Percentiles rank a stretch among this genome's conserved stretches.
Conservation (phyloP, 2,329 filamentous ascomycete species). For the Thelonectria blattea region DNA sequence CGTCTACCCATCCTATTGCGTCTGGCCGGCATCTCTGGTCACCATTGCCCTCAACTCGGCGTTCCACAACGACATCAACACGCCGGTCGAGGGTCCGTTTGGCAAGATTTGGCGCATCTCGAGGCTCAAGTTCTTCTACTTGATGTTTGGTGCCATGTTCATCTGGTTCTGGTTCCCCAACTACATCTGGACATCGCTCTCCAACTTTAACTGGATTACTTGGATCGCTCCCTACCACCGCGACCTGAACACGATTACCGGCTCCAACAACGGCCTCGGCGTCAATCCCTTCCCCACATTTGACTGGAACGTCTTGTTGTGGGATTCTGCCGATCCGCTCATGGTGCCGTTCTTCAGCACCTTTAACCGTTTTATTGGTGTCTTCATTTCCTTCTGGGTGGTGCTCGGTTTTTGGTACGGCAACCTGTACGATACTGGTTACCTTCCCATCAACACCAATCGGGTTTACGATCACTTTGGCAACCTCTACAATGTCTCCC, state of each 20-base stretch:
- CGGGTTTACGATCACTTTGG: constrained; percentile 57
- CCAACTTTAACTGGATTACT: constrained; percentile 61
- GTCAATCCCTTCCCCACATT: constrained; percentile 55
- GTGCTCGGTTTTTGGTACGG: constrained; percentile 64
- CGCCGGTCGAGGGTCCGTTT: constrained; percentile 50
- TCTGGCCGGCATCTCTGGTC: constrained; percentile 63
- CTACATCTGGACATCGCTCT: constrained; percentile 59
- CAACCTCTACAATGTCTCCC: constrained; percentile 53
- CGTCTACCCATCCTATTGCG: constrained; percentile 60
- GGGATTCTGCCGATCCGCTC: constrained; percentile 51
- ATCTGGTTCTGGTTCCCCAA: constrained; percentile 65
- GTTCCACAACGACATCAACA: constrained; percentile 55
- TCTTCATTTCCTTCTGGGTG: constrained; percentile 60
- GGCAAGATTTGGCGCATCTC: constrained; percentile 53
- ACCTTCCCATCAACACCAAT: constrained; percentile 60
- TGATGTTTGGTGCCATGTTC: constrained; percentile 59
- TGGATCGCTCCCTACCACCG: constrained; percentile 59
- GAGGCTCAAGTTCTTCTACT: constrained; percentile 58
- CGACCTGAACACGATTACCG: constrained; percentile 50
- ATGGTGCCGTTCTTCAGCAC: constrained; percentile 64
- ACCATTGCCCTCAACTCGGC: constrained; percentile 61
- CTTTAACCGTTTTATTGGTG: constrained; percentile 65
- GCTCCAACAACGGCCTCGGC: constrained; percentile 53
- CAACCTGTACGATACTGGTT: constrained; percentile 63
- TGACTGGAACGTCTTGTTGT: constrained; percentile 55